Evolutionary conservation across 192 early-diverging fungal genomes (phyloP), one percentile per base, ranked within the genome.

Genomic region (Backusella luteola): DNA sequence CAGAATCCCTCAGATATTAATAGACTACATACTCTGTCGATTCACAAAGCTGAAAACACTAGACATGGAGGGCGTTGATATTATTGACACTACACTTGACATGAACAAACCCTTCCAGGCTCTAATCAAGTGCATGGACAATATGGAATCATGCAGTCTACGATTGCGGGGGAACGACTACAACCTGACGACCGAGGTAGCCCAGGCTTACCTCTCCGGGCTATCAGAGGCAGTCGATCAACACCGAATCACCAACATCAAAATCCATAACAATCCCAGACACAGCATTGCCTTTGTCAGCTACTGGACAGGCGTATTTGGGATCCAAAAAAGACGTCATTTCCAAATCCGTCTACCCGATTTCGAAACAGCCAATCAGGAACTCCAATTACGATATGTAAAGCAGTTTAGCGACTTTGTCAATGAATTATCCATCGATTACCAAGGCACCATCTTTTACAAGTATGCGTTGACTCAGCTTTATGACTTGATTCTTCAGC

Each of bases 341-440:
- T 23, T 69, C 21, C 35, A 69, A 23, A 69, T 69, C 12, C 68
- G 38, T 14, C 21, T 69, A 21, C 68, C 68, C 0, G 35, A 69
- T 39, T 41, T 69, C 9, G 68, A 69, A 21, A 69, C 68, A 17
- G 35, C 34, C 17, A 36, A 69, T 29, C 35, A 23, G 12, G 21
- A 41, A 15, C 34, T 69, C 15, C 35, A 38, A 26, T 19, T 23
- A 1, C n/a, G 4, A 11, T 69, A 69, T 41, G n/a, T 69, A 4
- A 23, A 35, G 8, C 68, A 69, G 21, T 69, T 69, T 23, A 41
- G 35, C 11, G n/a, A 35, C 1, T 69, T 38, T 69, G 68, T 69
- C 19, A 69, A 69, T 23, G 68, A 69, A 69, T 12, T 69, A 3
- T 69, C 38, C n/a, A 69, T 69, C 14, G 38, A 35, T 14, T 69